phyloP scores from a whole-genome alignment of 495 filamentous ascomycete species.

The Aspergillus taichungensis region DNA sequence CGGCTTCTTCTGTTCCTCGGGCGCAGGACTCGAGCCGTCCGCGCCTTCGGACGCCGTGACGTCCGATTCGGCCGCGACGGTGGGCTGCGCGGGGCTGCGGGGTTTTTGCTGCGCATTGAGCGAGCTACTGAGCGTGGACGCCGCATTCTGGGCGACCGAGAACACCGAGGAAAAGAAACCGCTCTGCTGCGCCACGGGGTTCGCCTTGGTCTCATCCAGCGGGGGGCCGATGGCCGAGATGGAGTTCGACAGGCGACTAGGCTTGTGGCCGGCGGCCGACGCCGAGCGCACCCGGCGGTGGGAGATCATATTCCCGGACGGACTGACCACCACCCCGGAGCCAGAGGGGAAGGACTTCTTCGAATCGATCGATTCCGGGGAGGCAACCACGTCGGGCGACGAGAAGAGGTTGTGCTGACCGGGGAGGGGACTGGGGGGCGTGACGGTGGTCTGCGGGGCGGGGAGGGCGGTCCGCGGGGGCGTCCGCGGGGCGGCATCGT shows the following conservation, averaged over 20 bases:
- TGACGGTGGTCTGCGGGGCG: conserved; percentile 42
- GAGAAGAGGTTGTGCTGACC: conserved; percentile 17
- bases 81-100: conserved; percentile 22
- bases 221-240: conserved; percentile 68
- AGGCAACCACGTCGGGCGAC: conserved; percentile 22
- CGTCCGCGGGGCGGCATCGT: conserved; percentile 28
- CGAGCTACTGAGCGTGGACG: conserved; percentile 72
- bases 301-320: conserved; percentile 68
- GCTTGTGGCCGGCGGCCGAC: conserved; percentile 51
- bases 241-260: conserved; percentile 83
- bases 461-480: conserved; percentile 35
- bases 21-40: conserved; percentile 14
- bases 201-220: conserved; percentile 49
- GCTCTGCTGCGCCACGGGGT: conserved; percentile 31
- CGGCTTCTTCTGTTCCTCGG: conserved; percentile 49
- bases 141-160: conserved; percentile 88
- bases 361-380: conserved; percentile 26
- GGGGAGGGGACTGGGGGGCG: conserved; percentile 42
- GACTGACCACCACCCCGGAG: conserved; percentile 32
- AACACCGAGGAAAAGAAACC: conserved; percentile 94
- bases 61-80: conserved; percentile 17
- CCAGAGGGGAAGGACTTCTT: conserved; percentile 21
- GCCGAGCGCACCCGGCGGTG: conserved; percentile 60
- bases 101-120: conserved; percentile 52
- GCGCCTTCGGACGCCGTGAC: conserved; percentile 11